phyloP scores from a whole-genome alignment of 108 stramenopile species.

The Seminavis robusta region DNA sequence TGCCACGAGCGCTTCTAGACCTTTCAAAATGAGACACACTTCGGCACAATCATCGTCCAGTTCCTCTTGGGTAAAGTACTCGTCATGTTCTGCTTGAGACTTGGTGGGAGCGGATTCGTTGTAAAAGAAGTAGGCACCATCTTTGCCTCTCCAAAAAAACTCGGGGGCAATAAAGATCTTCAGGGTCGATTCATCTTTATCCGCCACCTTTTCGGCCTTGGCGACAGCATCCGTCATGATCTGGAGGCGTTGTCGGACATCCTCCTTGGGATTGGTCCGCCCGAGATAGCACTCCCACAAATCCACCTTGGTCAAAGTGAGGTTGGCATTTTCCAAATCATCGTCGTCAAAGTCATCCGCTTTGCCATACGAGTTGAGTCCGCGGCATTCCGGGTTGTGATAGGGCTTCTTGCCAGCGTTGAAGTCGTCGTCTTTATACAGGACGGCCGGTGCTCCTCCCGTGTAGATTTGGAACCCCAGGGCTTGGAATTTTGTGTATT shows the following conservation, averaged over 20 bases:
- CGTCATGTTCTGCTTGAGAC: constrained; percentile 9
- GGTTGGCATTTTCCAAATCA: constrained; percentile 29
- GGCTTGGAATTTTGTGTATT: constrained; percentile 47
- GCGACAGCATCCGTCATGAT: constrained; percentile 67
- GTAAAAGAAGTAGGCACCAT: constrained; percentile 57
- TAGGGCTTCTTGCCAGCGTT: constrained; percentile 1
- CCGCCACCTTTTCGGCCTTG: constrained; percentile 45
- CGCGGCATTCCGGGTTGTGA: constrained; percentile 52
- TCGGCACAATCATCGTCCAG: constrained; percentile 32
- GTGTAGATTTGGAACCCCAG: constrained; percentile 68
- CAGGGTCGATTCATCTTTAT: constrained; percentile 26
- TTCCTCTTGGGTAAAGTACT: not conserved
- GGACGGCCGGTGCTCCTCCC: constrained; percentile 52
- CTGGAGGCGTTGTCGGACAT: constrained; percentile 38
- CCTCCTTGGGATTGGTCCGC: constrained; percentile 37
- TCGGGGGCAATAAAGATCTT: constrained; percentile 79
- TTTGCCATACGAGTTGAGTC: constrained; percentile 36
- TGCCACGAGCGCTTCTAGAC: constrained; percentile 53
- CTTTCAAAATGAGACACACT: constrained; percentile 55
- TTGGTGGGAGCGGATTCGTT: constrained; percentile 47
- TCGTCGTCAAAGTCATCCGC: constrained; percentile 21
- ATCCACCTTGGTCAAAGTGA: no score
- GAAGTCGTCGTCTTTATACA: no score
- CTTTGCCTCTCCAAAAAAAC: constrained; percentile 56
- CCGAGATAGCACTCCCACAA: constrained; percentile 80